These are phyloP conservation scores for Gentiana dahurica DNA, from an alignment of 257 asterid genomes.

Conservation along the genomic window DNA sequence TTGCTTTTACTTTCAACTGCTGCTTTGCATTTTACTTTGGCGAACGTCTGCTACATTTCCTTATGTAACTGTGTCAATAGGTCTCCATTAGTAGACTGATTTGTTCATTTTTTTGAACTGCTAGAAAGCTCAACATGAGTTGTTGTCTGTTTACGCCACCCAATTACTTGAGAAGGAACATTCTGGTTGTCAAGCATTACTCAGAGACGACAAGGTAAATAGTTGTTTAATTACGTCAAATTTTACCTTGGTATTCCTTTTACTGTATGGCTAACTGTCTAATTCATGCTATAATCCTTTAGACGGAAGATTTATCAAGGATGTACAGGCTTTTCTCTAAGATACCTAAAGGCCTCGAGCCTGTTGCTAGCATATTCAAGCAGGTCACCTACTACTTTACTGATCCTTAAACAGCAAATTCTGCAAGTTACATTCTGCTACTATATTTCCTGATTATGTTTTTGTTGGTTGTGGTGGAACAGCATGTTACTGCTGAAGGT, in stretches of 20 bases:
- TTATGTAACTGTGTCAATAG: no score
- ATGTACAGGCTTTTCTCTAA: conserved; percentile 95
- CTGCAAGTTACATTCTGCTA: no score
- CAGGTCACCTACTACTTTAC: conserved; percentile 42
- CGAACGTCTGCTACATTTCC: no score
- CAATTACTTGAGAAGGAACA: conserved; percentile 97
- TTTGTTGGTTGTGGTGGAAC: conserved; percentile 19
- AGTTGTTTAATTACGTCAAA: background rate
- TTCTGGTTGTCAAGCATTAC: conserved; percentile 94
- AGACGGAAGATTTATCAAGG: conserved; percentile 94
- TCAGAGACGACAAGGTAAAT: conserved; percentile 88
- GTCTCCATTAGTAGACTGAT: no score
- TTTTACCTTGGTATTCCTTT: background rate
- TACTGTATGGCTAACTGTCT: conserved; percentile 3
- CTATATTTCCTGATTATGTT: background rate
- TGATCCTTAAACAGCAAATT: background rate
- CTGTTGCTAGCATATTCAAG: conserved; percentile 69
- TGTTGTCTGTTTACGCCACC: conserved; percentile 83
- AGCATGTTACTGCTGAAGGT: conserved; percentile 98
- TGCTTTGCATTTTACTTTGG: conserved; percentile 1
- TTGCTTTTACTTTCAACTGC: conserved; percentile 20
- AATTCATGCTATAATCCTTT: conserved; percentile 4
- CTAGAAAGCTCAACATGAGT: conserved; percentile 62
- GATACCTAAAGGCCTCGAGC: conserved; percentile 75
- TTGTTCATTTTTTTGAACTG: no score